phyloP scores from a whole-genome alignment of 441 rosid species.

The Viola pubescens region DNA sequence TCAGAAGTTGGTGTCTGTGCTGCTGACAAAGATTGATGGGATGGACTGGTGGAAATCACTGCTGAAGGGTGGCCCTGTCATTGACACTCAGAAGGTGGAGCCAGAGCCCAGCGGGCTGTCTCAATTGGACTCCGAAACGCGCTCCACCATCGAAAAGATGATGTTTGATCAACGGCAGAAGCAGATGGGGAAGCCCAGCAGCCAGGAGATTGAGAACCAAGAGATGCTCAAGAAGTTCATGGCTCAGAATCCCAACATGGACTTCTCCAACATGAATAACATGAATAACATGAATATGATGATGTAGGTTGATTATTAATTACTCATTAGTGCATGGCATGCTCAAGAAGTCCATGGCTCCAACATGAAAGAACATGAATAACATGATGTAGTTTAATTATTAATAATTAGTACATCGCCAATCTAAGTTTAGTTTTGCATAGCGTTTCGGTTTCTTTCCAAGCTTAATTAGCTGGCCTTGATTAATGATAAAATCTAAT shows the following conservation, averaged over 20 bases:
- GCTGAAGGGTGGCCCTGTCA: not conserved
- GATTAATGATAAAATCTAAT: too few species aligned
- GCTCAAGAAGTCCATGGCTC: too few species aligned
- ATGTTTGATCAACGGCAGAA: conserved; percentile 89
- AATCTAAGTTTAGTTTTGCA: too few species aligned
- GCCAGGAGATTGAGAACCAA: conserved; percentile 71
- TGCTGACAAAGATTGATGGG: not conserved
- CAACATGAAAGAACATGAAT: too few species aligned
- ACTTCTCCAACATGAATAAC: conserved; percentile 53
- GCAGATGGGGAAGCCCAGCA: conserved; percentile 64
- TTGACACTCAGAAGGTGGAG: not conserved
- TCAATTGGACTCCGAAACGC: not conserved
- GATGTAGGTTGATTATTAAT: not conserved
- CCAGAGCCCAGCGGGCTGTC: not conserved
- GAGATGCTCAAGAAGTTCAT: conserved; percentile 67
- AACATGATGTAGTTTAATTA: too few species aligned
- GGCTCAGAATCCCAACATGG: conserved; percentile 76
- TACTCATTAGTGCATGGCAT: too few species aligned
- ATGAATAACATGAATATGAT: not conserved
- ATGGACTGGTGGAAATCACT: not conserved
- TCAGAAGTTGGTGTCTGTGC: not conserved
- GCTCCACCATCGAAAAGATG: conserved; percentile 77
- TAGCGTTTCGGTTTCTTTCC: too few species aligned
- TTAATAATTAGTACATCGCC: too few species aligned
- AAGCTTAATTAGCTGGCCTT: too few species aligned